Conservation (phyloP, 805 yeast genomes). For the Pichia pseudocactophila region DNA sequence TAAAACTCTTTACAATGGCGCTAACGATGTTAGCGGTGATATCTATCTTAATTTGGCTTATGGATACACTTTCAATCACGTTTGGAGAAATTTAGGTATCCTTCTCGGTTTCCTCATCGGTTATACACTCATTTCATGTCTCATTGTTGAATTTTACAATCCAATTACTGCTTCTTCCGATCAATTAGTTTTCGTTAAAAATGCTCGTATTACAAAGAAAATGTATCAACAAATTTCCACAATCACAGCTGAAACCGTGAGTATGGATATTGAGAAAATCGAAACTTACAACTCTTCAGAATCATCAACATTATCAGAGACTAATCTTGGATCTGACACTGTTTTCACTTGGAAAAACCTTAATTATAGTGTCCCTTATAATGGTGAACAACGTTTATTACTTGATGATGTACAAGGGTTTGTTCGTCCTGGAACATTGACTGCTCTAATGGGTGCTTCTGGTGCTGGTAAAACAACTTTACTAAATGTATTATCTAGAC, state of each 20-base stretch:
- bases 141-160: slow-evolving; percentile 25
- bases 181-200: slow-evolving; percentile 23
- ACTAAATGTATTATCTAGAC: slow-evolving; percentile 43
- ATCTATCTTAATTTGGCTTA: slow-evolving; percentile 37
- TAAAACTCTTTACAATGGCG: slow-evolving; percentile 1
- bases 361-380: slow-evolving; percentile 45
- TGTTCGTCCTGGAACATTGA: slow-evolving; percentile 44
- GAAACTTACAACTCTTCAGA: slow-evolving; percentile 24
- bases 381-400: slow-evolving; percentile 33
- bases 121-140: slow-evolving; percentile 23
- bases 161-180: slow-evolving; percentile 27
- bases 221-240: slow-evolving; percentile 15
- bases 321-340: slow-evolving; percentile 29
- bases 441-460: slow-evolving; percentile 55
- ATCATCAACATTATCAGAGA: slow-evolving; percentile 1
- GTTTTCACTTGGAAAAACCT: slow-evolving; percentile 58
- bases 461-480: slow-evolving; percentile 57
- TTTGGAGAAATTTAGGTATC: slow-evolving; percentile 74
- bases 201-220: slow-evolving; percentile 20
- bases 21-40: slow-evolving; percentile 42
- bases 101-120: slow-evolving; percentile 34
- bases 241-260: neutral
- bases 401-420: slow-evolving; percentile 37
- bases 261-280: slow-evolving; percentile 13
- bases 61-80: slow-evolving; percentile 46